Evolutionary conservation across 257 asterid genomes (phyloP).

Genomic region (Mitragyna speciosa): DNA sequence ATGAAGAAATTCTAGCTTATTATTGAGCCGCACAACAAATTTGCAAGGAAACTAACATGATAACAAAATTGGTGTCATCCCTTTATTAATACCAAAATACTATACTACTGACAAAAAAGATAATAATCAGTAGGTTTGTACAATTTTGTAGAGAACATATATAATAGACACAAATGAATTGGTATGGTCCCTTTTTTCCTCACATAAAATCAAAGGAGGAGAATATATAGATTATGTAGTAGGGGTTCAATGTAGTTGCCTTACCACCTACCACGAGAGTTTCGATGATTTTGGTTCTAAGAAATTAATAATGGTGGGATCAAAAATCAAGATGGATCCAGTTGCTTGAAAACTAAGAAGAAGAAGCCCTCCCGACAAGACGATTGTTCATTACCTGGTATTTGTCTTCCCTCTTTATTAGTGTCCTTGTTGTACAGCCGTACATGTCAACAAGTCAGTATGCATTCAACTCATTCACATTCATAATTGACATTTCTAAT

Average conservation of each 20-base stretch:
- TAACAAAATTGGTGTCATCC: too few relatives aligned
- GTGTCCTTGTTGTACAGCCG: conserved; percentile 21
- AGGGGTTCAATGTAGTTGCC: too few relatives aligned
- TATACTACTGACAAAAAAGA: too few relatives aligned
- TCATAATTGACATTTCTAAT: not conserved
- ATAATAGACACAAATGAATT: not conserved
- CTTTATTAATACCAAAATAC: too few relatives aligned
- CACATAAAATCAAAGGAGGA: not conserved
- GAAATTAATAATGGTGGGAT: not conserved
- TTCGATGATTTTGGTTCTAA: not conserved
- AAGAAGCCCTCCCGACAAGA: not conserved
- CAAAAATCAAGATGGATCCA: not conserved
- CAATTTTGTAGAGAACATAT: not conserved
- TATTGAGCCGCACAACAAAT: too few relatives aligned
- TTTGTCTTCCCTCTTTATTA: not conserved
- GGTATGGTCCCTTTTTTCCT: not conserved
- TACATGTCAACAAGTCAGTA: conserved; percentile 11
- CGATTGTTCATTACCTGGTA: not conserved
- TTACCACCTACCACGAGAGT: not conserved
- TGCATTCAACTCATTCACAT: not conserved
- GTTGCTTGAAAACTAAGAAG: not conserved
- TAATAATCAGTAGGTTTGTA: too few relatives aligned
- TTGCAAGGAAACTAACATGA: too few relatives aligned
- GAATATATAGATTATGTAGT: too few relatives aligned
- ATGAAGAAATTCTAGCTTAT: too few relatives aligned